A percentile compares a stretch with the other conserved stretches of the same genome.
phyloP scores from a whole-genome alignment of 805 yeast genomes.

The Wickerhamiella kurtzmanii region DNA sequence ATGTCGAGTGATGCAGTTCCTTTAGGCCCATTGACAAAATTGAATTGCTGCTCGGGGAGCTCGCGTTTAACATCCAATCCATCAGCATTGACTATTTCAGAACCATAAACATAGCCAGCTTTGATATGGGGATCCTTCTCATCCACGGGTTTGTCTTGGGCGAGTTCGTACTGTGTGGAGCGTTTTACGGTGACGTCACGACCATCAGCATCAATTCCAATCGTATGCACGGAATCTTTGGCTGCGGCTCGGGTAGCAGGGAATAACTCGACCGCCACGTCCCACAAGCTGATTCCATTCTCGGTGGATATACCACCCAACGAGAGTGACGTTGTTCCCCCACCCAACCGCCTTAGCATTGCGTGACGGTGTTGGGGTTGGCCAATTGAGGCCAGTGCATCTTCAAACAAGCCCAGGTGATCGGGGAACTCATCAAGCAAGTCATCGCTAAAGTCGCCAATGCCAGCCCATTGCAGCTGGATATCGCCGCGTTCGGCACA shows the following conservation, averaged over 20 bases:
- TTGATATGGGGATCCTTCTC: neutral
- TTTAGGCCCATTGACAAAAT: neutral
- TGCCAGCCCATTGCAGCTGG: neutral
- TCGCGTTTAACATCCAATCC: neutral
- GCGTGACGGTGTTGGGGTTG: neutral
- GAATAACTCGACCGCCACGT: neutral
- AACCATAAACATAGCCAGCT: conserved; percentile 10
- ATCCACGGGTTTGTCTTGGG: neutral
- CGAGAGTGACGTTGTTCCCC: neutral
- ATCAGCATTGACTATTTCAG: conserved; percentile 7
- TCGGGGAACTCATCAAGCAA: neutral
- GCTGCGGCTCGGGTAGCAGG: conserved; percentile 1
- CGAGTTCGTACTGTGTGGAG: neutral
- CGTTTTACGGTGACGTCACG: neutral
- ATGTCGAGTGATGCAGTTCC: conserved; percentile 5
- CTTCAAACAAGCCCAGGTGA: neutral
- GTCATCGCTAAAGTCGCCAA: neutral
- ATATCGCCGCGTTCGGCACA: neutral
- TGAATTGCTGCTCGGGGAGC: neutral
- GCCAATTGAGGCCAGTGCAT: neutral
- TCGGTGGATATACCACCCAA: neutral
- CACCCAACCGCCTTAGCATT: neutral
- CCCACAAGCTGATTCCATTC: neutral
- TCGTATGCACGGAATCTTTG: neutral
- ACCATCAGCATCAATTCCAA: neutral